These are phyloP conservation scores for Fusarium tjaetaba DNA, from an alignment of 2,329 filamentous ascomycete genomes.

Conservation along the genomic window DNA sequence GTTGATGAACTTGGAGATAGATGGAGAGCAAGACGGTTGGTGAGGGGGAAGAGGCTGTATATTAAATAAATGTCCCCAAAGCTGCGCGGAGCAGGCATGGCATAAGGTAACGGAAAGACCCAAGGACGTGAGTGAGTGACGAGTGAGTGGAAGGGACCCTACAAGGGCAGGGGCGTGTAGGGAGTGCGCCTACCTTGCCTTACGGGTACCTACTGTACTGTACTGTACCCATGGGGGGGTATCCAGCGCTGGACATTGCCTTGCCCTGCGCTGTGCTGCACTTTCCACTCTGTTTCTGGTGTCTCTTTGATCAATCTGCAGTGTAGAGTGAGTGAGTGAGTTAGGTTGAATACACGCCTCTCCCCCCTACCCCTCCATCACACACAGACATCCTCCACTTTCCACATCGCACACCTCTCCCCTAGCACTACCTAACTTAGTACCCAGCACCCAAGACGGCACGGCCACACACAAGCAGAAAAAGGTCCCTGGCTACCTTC, in stretches of 20 bases:
- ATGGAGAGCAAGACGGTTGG: slow-evolving; percentile 31
- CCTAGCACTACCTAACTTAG: neutral
- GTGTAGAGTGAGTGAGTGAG: neutral
- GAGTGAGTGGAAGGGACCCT: slow-evolving; percentile 13
- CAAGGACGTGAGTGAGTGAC: slow-evolving; percentile 31
- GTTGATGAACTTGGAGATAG: slow-evolving; percentile 37
- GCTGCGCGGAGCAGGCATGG: slow-evolving; percentile 28
- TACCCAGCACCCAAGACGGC: slow-evolving; percentile 9
- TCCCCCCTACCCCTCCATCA: neutral
- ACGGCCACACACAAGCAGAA: slow-evolving; percentile 34
- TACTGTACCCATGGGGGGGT: slow-evolving; percentile 10
- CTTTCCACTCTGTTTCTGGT: neutral
- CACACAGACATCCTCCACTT: slow-evolving; percentile 3
- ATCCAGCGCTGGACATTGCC: slow-evolving; percentile 11
- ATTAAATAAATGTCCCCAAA: slow-evolving; percentile 49
- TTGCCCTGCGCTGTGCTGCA: neutral
- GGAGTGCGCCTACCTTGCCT: neutral
- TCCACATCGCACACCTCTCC: slow-evolving; percentile 11
- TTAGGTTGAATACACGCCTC: slow-evolving; percentile 1
- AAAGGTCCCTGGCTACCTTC: slow-evolving; percentile 23
- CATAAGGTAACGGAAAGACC: slow-evolving; percentile 10
- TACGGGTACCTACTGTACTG: neutral
- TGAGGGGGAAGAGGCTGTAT: slow-evolving; percentile 46
- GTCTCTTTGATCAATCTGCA: slow-evolving; percentile 14
- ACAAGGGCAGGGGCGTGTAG: slow-evolving; percentile 4